Evolutionary conservation across 1,284 basidiomycete genomes (phyloP).

Genomic region (Omphalotus olearius): DNA sequence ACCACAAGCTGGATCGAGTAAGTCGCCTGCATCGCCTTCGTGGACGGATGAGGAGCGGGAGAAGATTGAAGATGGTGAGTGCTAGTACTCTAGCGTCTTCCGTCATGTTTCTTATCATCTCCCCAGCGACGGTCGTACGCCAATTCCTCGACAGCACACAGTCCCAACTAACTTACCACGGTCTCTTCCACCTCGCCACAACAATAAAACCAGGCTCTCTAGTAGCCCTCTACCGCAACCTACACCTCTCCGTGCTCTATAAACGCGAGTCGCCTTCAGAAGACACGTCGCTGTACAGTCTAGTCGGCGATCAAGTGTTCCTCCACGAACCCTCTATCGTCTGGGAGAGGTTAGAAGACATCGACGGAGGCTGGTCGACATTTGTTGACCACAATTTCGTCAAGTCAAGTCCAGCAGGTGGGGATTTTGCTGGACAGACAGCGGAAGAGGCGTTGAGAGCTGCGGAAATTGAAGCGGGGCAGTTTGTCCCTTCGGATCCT

Average conservation of each 20-base stretch:
- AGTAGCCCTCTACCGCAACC: slow-evolving; percentile 83
- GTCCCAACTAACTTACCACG: slow-evolving; percentile 86
- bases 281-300: slow-evolving; percentile 62
- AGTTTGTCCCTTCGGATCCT: slow-evolving; percentile 39
- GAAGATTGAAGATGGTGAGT: slow-evolving; percentile 65
- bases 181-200: slow-evolving; percentile 65
- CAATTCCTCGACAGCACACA: slow-evolving; percentile 69
- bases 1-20: slow-evolving; percentile 21
- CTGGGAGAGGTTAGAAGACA: slow-evolving; percentile 87
- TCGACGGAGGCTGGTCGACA: slow-evolving; percentile 71
- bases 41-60: slow-evolving; percentile 43
- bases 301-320: slow-evolving; percentile 83
- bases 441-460: slow-evolving; percentile 53
- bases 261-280: slow-evolving; percentile 31
- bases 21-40: slow-evolving; percentile 21
- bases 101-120: background rate
- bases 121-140: slow-evolving; percentile 60
- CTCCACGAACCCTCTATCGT: slow-evolving; percentile 72
- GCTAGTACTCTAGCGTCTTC: background rate
- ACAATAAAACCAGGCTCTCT: slow-evolving; percentile 52
- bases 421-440: slow-evolving; percentile 74
- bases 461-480: slow-evolving; percentile 34
- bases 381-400: slow-evolving; percentile 74
- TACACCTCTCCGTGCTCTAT: slow-evolving; percentile 86
- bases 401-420: slow-evolving; percentile 64